These are phyloP conservation scores for Talaromyces islandicus DNA, from an alignment of 2,329 filamentous ascomycete species.

Conservation along the genomic window DNA sequence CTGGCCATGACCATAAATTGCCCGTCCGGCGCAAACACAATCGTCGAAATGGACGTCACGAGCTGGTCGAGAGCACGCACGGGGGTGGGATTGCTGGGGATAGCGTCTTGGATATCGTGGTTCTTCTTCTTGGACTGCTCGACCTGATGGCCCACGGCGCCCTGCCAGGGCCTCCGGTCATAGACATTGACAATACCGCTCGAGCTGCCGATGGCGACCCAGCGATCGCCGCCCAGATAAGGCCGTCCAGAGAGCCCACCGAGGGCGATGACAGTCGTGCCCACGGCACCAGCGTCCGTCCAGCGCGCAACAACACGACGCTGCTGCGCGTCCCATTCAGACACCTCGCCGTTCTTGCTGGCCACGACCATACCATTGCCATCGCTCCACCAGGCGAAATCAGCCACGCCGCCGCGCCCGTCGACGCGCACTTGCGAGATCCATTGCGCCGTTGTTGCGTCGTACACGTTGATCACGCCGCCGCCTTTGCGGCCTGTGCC, in stretches of 20 bases:
- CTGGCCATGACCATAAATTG: conserved; percentile 85
- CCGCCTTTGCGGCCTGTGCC: conserved; percentile 78
- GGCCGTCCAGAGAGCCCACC: conserved; percentile 46
- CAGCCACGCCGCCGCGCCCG: conserved; percentile 73
- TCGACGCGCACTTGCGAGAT: conserved; percentile 75
- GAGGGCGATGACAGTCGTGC: conserved; percentile 73
- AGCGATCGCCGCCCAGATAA: conserved; percentile 67
- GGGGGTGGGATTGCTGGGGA: conserved; percentile 67
- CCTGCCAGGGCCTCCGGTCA: conserved; percentile 63
- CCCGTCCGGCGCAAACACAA: conserved; percentile 80
- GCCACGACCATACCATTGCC: conserved; percentile 76
- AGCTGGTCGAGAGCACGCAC: conserved; percentile 74
- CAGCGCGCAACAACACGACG: conserved; percentile 71
- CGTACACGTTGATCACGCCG: conserved; percentile 80
- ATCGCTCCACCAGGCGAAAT: conserved; percentile 89
- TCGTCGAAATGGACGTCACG: conserved; percentile 72
- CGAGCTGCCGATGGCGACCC: conserved; percentile 80
- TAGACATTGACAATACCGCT: conserved; percentile 92
- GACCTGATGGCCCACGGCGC: conserved; percentile 29
- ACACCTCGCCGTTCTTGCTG: conserved; percentile 81
- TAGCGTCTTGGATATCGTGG: conserved; percentile 32
- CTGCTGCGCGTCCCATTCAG: conserved; percentile 72
- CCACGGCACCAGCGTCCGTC: conserved; percentile 84
- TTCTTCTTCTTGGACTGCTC: conserved; percentile 12
- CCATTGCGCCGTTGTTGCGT: conserved; percentile 79